These are phyloP conservation scores for Collybiopsis luxurians DNA, from an alignment of 768 basidiomycete genomes.

Conservation along the genomic window DNA sequence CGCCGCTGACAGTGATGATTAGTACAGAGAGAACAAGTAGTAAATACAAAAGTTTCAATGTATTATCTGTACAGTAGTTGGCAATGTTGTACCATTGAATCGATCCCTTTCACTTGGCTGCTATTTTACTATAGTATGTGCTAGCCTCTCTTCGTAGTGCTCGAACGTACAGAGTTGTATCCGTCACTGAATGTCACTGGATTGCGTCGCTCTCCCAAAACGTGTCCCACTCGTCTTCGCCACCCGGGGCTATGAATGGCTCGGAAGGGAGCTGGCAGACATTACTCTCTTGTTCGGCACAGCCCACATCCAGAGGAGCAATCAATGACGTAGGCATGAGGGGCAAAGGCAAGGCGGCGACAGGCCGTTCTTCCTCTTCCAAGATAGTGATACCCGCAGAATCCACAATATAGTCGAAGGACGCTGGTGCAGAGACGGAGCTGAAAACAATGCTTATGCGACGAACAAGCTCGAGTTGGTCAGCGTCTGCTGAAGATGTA, in stretches of 20 bases:
- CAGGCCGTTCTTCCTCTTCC: constrained; percentile 14
- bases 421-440: constrained; percentile 51
- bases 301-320: constrained; percentile 35
- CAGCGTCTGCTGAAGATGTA: background rate
- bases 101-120: too few species aligned
- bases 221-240: constrained; percentile 46
- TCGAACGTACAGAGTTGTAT: too few species aligned
- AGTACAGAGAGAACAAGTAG: too few species aligned
- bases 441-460: constrained; percentile 79
- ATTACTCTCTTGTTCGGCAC: constrained; percentile 20
- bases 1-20: too few species aligned
- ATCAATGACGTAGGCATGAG: constrained; percentile 15
- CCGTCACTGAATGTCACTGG: too few species aligned
- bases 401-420: constrained; percentile 76
- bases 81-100: too few species aligned
- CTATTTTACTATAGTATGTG: too few species aligned
- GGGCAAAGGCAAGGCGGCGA: constrained; percentile 12
- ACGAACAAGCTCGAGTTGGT: constrained; percentile 45
- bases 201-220: constrained; percentile 42
- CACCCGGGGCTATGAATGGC: constrained; percentile 3
- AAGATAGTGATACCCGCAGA: constrained; percentile 48
- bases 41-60: too few species aligned
- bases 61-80: too few species aligned
- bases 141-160: too few species aligned
- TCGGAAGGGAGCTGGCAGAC: constrained; percentile 19